Evolutionary conservation across 31 red algal species (phyloP), one percentile per base, ranked within the genome.

Genomic region (Bonnemaisonia californica): DNA sequence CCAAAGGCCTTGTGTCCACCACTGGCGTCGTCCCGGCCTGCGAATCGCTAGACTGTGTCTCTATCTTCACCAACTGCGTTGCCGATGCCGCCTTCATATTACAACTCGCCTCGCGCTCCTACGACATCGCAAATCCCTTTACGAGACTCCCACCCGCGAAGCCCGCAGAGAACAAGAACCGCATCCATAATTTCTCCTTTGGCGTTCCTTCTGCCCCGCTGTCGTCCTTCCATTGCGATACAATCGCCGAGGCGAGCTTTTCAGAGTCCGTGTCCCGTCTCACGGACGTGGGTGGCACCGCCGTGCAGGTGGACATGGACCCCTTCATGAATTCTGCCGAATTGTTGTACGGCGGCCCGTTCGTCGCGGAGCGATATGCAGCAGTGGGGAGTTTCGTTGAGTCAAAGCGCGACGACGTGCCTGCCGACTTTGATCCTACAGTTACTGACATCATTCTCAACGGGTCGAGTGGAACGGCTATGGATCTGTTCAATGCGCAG

Each of bases 321-420:
- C 71, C 78, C 24, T 83, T 90, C 35, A 48, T 54, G 1, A 41
- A 67, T 8, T 75, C 63, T 22, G 79, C 78, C 7, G 77, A 31
- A n/a, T 54, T 90, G 79, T 67, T 90, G 40, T 90, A 90, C 59
- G 78, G 87, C 22, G 59, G 71, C 3, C 27, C 68, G 30, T 81
- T 83, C 27, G 78, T 90, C 3, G 69, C 87, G 35, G 87, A 90
- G 39, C 38, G 88, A 40, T 79, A 64, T 55, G 88, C 57, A 3
- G 79, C 88, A 19, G 65, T 79, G 28, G 78, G 79, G 11, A 64
- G 54, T 35, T 83, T 83, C 39, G 26, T 84, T 13, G 70, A 54
- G 24, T 37, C 47, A 5, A 67, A 91, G 27, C 40, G 30, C 7
- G 74, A 72, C 41, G 2, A 56, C 2, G 48, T 45, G 19, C 37